Evolutionary conservation across 257 asterid species (phyloP), one percentile per base, ranked within the genome.

Genomic region (Nicotiana undulata): DNA sequence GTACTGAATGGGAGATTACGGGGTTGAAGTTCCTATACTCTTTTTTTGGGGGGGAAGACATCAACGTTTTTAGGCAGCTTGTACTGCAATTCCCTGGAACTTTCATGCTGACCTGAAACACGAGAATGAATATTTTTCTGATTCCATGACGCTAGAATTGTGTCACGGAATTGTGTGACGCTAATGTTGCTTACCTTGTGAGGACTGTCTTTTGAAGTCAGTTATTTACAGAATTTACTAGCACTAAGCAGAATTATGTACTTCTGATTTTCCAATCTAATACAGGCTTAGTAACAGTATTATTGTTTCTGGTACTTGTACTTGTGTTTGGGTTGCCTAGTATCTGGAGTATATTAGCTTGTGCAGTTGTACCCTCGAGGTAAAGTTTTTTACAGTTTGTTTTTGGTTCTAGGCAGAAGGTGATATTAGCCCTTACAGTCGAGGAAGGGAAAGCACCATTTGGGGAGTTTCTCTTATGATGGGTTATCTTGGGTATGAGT

Each of bases 391-490:
- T 40, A 68, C 77, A 12, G 20, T 37, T 63, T 80, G 82, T 84
- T 81, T 72, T 80, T 60, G 75, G 82, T 70, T 89, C 85, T 82
- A 96, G 98, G 95, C 95, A 82, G 97, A 85, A 63, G 95, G 88
- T 79, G 98, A 94, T 82, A 75, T 87, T 85, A 96, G 89, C 85
- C 98, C 97, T 6, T 89, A 90, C 88, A 89, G 84, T 82, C 86
- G 87, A 82, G 98, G 97, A 86, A 87, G 93, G 85, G 98, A 94
- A 83, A 96, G 97, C 93, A 96, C 99, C 53, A 92, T 91, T 78
- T 96, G 98, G 99, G 99, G 99, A 84, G 98, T 96, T 82, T 90
- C 97, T 83, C 89, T 96, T 89, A 96, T 96, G 99, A 60, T 91
- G 79, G 98, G 99, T 77, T 96, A 96, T 94, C 90, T 96, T 79